Evolutionary conservation across 371 early-diverging fungal genomes (phyloP).

Genomic region (Mortierella polycephala): DNA sequence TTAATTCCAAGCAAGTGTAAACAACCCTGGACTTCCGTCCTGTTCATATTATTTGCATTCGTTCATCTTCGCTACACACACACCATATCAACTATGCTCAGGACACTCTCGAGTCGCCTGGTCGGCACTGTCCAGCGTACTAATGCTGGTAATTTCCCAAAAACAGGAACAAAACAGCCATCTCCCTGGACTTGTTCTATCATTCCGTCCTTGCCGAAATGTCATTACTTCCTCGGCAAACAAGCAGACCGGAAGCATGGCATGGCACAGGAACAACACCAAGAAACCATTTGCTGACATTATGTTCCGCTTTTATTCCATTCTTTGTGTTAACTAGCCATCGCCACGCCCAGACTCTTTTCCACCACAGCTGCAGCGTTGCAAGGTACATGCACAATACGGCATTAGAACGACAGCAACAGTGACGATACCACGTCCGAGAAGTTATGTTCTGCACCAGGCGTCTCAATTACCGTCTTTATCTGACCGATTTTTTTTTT

Average conservation of each 20-base stretch:
- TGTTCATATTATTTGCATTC: not conserved
- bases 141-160: slow-evolving; percentile 16
- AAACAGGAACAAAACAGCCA: not conserved
- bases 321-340: slow-evolving; percentile 10
- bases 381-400: slow-evolving; percentile 27
- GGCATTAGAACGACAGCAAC: not conserved
- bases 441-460: not conserved
- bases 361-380: slow-evolving; percentile 19
- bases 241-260: not conserved
- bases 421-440: not conserved
- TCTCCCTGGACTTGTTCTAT: not conserved
- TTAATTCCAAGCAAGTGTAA: slow-evolving; percentile 2
- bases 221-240: not conserved
- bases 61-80: not conserved
- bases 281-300: not conserved
- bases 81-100: slow-evolving; percentile 30
- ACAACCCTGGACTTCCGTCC: not conserved
- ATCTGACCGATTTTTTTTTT: not conserved
- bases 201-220: not conserved
- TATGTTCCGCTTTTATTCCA: not conserved
- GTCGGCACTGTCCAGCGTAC: slow-evolving; percentile 25
- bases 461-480: not conserved
- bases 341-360: slow-evolving; percentile 28
- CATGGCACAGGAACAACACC: not conserved
- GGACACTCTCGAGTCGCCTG: slow-evolving; percentile 38